Base-by-base conservation (phyloP, 352 stramenopile genomes). In the Phytopythium helicoides region DNA sequence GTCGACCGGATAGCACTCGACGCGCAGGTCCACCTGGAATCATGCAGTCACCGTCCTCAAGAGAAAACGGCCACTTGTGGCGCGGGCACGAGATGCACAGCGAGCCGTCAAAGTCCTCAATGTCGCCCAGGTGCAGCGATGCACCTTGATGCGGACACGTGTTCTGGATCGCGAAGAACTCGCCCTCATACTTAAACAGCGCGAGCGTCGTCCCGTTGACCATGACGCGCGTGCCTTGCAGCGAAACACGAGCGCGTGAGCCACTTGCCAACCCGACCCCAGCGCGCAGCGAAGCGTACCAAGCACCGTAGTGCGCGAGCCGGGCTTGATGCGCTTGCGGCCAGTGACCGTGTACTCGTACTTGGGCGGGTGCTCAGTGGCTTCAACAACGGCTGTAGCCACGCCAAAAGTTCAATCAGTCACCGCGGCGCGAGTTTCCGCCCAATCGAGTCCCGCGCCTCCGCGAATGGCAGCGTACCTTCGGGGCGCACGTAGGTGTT, bases 101-200 rank as follows among this genome's bases (percentile, higher is more conserved):
- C 23, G 54, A 70, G 37, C 79, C 82, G 57, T 88, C 78, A 22
- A 89, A 81, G 28, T 93, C 82, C 72, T 95, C 85, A 23, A 95
- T 95, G 54, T 95, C 85, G 8, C 85, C 85, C n/a, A 92, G 50
- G 46, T 92, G 76, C 9, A 95, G 65, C n/a, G 82, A 73, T 16
- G 79, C 85, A 15, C 77, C 81, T 52, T 91, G 81, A 45, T 95
- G 85, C 11, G 85, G 85, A 49, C 85, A 95, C 6, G 69, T 62
- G 38, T 95, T 73, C 56, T 92, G 73, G 48, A 95, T 84, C 25
- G 82, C 82, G 50, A 86, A 91, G 21, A 92, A 74, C 36, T 70
- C 59, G 1, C 66, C 70, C 21, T 76, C 56, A 42, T 91, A 79
- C 66, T 89, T 89, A 62, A 93, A 93, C 61, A 95, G 85, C n/a